A percentile compares a stretch with the other conserved stretches of the same genome.
phyloP scores from a whole-genome alignment of 371 early-diverging fungal genomes.

The Mucor plumbeus region DNA sequence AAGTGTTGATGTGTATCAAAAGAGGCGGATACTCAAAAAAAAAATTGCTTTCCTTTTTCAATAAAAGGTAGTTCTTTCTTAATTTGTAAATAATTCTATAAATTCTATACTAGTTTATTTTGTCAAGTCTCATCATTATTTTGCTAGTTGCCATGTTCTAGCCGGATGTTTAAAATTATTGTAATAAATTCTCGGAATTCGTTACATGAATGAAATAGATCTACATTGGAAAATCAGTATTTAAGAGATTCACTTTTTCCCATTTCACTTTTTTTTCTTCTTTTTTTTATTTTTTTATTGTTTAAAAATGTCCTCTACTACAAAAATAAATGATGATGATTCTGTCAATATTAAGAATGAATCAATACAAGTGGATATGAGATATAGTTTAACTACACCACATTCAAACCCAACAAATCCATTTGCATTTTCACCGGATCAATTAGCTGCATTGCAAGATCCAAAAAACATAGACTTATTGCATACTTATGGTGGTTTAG shows the following conservation, averaged over 20 bases:
- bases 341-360: not conserved
- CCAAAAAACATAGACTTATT: constrained; percentile 54
- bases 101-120: constrained; percentile 8
- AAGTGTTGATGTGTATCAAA: not conserved
- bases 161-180: not conserved
- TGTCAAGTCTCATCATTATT: not conserved
- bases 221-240: not conserved
- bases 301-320: constrained; percentile 16
- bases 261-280: not conserved
- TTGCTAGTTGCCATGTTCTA: not conserved
- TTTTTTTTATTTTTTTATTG: constrained; percentile 2
- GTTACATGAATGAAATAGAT: not conserved
- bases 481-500: constrained; percentile 46
- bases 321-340: constrained; percentile 17
- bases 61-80: constrained; percentile 18
- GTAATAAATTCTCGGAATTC: constrained; percentile 15
- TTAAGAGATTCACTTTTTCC: not conserved
- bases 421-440: constrained; percentile 52
- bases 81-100: constrained; percentile 11
- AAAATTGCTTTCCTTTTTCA: not conserved
- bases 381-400: constrained; percentile 28
- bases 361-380: constrained; percentile 26
- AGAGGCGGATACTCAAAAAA: constrained; percentile 1
- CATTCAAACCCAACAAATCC: constrained; percentile 46
- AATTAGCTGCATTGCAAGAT: constrained; percentile 55